Evolutionary conservation across 2,329 filamentous ascomycete genomes (phyloP), one percentile per base, ranked within the genome.

Genomic region (Aspergillus viridinutans): DNA sequence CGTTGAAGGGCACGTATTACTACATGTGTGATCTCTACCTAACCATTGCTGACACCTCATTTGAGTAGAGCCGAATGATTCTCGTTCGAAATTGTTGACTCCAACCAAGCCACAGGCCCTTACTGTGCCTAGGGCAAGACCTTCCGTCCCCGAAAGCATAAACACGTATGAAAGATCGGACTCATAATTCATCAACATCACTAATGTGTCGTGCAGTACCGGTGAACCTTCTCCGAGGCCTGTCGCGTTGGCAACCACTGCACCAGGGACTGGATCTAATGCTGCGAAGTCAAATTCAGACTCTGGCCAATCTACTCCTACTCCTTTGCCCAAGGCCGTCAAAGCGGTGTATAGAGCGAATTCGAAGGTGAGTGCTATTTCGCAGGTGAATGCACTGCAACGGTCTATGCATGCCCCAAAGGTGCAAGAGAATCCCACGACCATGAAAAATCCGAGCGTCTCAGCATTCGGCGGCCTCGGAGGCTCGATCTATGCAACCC

Each of bases 401-500:
- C 21, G 21, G 17, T 64, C 62, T 6, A 58, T 64, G 0, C 57
- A 64, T 32, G 61, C 62, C 0, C 58, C 62, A 6, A 49, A 48
- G 42, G 3, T 7, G 23, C 26, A 23, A 17, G 49, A 38, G 32
- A 25, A 21, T 25, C n/a, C 8, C 12, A 21, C 29, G 7, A 4
- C 9, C 9, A 9, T 12, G 12, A 50, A 10, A 23, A 40, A 32
- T 17, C 49, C 49, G 3, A 51, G 20, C n/a, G 8, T 4, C 14
- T 14, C n/a, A 38, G 7, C n/a, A 17, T 29, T 17, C 21, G 45
- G 26, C 14, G 53, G 60, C 7, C 52, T 63, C n/a, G 50, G 53
- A 43, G 51, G 52, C 17, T 63, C 61, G 20, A 55, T 50, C 29
- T 59, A 63, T 40, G 58, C 58, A 8, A 29, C 5, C 4, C 32